phyloP scores from a whole-genome alignment of 805 yeast species.

The Suhomyces emberorum region DNA sequence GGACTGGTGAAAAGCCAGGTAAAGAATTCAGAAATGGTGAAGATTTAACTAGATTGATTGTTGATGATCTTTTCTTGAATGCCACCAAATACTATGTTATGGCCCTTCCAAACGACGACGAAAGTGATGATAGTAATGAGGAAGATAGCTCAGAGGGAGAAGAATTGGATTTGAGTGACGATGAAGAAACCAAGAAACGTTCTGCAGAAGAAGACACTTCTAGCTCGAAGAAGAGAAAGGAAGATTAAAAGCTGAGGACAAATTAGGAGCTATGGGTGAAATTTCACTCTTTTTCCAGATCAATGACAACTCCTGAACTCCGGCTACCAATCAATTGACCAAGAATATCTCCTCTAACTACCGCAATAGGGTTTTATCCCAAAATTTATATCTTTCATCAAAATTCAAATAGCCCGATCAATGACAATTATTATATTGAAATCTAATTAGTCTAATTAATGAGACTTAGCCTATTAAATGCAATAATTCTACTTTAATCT shows the following conservation, averaged over 20 bases:
- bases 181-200: slow-evolving; percentile 25
- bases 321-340: too few relatives aligned
- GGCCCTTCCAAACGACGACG: slow-evolving; percentile 62
- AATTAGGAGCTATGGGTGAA: too few relatives aligned
- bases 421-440: too few relatives aligned
- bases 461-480: too few relatives aligned
- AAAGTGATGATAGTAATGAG: slow-evolving; percentile 25
- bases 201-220: slow-evolving; percentile 16
- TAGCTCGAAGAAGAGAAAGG: slow-evolving; percentile 9
- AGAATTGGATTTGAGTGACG: slow-evolving; percentile 52
- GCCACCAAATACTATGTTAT: slow-evolving; percentile 80
- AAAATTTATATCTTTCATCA: too few relatives aligned
- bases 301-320: too few relatives aligned
- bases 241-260: slow-evolving; percentile 1
- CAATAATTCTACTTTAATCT: too few relatives aligned
- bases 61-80: slow-evolving; percentile 80
- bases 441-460: too few relatives aligned
- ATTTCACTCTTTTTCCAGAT: too few relatives aligned
- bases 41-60: slow-evolving; percentile 65
- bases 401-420: too few relatives aligned
- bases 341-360: too few relatives aligned
- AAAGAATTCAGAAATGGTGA: slow-evolving; percentile 79
- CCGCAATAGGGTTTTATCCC: too few relatives aligned
- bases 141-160: slow-evolving; percentile 46
- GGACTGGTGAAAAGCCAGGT: slow-evolving; percentile 78